phyloP scores from a whole-genome alignment of 148 eudicot genomes.

The Vaccinium darrowii region DNA sequence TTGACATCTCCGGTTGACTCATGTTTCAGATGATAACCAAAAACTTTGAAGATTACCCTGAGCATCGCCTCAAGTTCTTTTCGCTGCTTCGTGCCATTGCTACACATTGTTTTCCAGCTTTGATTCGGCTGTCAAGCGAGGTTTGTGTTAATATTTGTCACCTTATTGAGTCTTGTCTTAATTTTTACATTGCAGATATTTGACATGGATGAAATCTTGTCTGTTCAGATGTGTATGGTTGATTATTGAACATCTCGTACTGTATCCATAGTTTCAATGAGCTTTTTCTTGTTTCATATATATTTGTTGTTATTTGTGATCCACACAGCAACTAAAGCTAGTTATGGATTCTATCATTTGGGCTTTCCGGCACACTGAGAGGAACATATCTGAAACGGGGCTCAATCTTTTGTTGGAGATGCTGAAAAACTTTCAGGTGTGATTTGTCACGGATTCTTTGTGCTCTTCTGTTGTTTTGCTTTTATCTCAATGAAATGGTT shows the following conservation, averaged over 20 bases:
- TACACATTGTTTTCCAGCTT: slow-evolving; percentile 87
- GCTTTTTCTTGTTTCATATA: not conserved
- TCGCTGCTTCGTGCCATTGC: slow-evolving; percentile 94
- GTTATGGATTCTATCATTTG: slow-evolving; percentile 98
- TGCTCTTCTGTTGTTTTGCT: not conserved
- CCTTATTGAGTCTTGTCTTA: not conserved
- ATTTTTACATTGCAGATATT: not conserved
- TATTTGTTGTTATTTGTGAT: slow-evolving; percentile 9
- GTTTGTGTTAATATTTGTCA: slow-evolving; percentile 32
- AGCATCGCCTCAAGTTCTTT: slow-evolving; percentile 96
- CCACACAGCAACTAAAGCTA: slow-evolving; percentile 82
- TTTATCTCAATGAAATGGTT: not conserved
- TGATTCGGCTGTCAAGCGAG: slow-evolving; percentile 80
- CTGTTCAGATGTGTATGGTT: not conserved
- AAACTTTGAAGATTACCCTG: slow-evolving; percentile 99
- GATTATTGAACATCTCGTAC: not conserved
- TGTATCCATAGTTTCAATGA: not conserved
- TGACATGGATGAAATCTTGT: not conserved
- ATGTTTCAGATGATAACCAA: slow-evolving; percentile 86
- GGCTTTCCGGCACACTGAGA: slow-evolving; percentile 99
- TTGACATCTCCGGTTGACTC: slow-evolving; percentile 18
- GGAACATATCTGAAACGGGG: slow-evolving; percentile 98
- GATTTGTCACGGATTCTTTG: slow-evolving; percentile 3
- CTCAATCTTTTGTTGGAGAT: slow-evolving; percentile 86
- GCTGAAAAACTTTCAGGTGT: slow-evolving; percentile 95